Base-by-base conservation (phyloP, 176 grass and related monocot species). In the Oryza punctata region DNA sequence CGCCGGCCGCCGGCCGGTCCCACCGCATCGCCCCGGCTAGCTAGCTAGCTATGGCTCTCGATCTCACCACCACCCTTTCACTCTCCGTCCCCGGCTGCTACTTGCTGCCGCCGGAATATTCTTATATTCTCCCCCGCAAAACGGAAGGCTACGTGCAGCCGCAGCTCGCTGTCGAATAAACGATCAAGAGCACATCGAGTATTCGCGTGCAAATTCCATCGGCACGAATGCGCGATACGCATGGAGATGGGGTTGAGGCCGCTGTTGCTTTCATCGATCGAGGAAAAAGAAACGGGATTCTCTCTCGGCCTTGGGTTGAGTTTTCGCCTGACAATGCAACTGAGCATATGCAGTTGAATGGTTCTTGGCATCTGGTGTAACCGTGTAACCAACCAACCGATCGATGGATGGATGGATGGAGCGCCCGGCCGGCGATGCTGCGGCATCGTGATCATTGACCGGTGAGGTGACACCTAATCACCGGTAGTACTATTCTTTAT, bases 101-200 rank as follows among this genome's bases (percentile, higher is more conserved):
- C 73, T 35, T 28, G 66, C 45, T 1, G n/a, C 10, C 40, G 71
- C 71, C 73, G 83, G 67, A 86, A 78, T 82, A 90, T 82, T 38
- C 77, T 9, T 41, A 78, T 82, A 90, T 82, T 38, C 77, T 6
- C 52, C 52, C 54, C 52, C 52, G 7, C 69, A 18, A 72, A 75
- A 86, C 80, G 68, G 65, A 9, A 67, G 59, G 44, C 44, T 1
- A 6, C 12, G 30, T n/a, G 10, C 80, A 40, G 57, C 76, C 21
- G 13, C 74, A 24, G 73, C 76, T 89, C 78, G 21, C 26, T 32
- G 21, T 44, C 32, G 33, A 73, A 24, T 0, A 18, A 57, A 21
- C 57, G 18, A 16, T 7, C 27, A 25, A 83, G 2, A 83, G 33
- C 81, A 59, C 54, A 30, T 32, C 24, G 40, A 32, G 16, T n/a